Percentiles rank a stretch among this genome's conserved stretches.
These are phyloP conservation scores for Rosellinia necatrix DNA, from an alignment of 2,329 filamentous ascomycete species.

Conservation along the genomic window DNA sequence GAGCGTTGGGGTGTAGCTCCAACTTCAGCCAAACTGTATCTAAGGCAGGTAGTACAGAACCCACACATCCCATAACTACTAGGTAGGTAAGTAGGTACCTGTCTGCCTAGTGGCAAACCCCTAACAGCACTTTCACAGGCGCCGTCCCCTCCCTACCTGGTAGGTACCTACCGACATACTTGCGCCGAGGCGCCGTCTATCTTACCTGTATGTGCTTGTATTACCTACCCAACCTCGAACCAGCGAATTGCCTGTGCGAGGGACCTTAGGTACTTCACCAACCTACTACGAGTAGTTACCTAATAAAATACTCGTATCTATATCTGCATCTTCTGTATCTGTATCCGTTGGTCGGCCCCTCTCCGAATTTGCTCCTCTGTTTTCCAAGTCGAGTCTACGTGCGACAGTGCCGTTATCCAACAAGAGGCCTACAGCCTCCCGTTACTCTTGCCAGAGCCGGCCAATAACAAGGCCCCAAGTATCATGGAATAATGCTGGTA, in stretches of 20 bases:
- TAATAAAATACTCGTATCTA: too few relatives aligned
- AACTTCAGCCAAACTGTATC: neutral
- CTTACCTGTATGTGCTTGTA: too few relatives aligned
- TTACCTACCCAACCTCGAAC: too few relatives aligned
- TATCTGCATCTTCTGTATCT: too few relatives aligned
- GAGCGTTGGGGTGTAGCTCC: neutral
- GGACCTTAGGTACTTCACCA: too few relatives aligned
- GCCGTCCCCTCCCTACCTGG: neutral
- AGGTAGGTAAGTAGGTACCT: neutral
- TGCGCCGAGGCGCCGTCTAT: too few relatives aligned
- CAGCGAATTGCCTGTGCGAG: too few relatives aligned
- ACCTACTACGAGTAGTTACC: too few relatives aligned
- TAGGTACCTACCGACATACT: neutral
- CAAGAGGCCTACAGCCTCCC: neutral
- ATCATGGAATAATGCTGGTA: neutral
- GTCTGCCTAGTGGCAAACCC: too few relatives aligned
- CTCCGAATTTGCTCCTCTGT: neutral
- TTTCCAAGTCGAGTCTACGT: neutral
- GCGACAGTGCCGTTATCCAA: slow-evolving; percentile 3
- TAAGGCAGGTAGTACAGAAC: neutral
- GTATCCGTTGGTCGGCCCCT: too few relatives aligned
- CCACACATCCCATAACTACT: neutral
- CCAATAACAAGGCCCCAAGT: slow-evolving; percentile 26
- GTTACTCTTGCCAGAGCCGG: neutral
- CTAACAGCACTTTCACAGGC: neutral